A percentile compares a stretch with the other conserved stretches of the same genome.
Evolutionary conservation across 2,329 filamentous ascomycete species (phyloP).

Genomic region (Fusarium beomiforme): DNA sequence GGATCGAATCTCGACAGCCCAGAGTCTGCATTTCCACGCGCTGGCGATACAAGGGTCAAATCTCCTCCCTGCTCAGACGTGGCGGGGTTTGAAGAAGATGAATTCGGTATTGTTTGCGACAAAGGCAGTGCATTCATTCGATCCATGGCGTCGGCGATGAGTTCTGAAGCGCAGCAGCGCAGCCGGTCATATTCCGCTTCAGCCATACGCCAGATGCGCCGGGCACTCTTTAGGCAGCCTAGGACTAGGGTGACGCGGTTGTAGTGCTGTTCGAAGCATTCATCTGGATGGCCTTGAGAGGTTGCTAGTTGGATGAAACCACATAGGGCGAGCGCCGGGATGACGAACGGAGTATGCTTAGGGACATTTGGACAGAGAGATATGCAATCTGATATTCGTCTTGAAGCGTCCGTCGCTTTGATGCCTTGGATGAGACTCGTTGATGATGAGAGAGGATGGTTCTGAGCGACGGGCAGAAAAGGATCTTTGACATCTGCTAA

Average conservation of each 20-base stretch:
- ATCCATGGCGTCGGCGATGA: slow-evolving; percentile 34
- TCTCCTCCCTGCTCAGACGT: slow-evolving; percentile 1
- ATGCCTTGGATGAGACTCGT: slow-evolving; percentile 31
- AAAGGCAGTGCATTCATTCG: slow-evolving; percentile 36
- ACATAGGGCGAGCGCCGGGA: slow-evolving; percentile 27
- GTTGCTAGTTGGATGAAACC: slow-evolving; percentile 36
- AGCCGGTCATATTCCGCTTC: slow-evolving; percentile 33
- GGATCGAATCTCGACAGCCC: slow-evolving; percentile 10
- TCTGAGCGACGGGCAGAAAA: slow-evolving; percentile 5
- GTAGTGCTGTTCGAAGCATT: slow-evolving; percentile 38
- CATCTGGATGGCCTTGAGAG: slow-evolving; percentile 28
- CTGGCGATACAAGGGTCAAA: background rate
- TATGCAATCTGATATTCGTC: slow-evolving; percentile 34
- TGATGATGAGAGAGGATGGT: slow-evolving; percentile 16
- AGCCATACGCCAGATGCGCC: slow-evolving; percentile 30
- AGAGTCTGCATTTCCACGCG: background rate
- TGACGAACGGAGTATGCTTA: slow-evolving; percentile 36
- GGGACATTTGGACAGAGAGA: slow-evolving; percentile 30
- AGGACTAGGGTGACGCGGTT: slow-evolving; percentile 29
- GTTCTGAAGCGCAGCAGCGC: slow-evolving; percentile 23
- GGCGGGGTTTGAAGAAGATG: background rate
- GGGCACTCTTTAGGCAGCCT: slow-evolving; percentile 28
- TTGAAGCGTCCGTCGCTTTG: slow-evolving; percentile 38
- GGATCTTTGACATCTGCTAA: slow-evolving; percentile 23
- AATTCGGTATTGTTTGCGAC: slow-evolving; percentile 2